These are phyloP conservation scores for Suillus sp. DNA, from an alignment of 768 basidiomycete genomes.

Conservation along the genomic window DNA sequence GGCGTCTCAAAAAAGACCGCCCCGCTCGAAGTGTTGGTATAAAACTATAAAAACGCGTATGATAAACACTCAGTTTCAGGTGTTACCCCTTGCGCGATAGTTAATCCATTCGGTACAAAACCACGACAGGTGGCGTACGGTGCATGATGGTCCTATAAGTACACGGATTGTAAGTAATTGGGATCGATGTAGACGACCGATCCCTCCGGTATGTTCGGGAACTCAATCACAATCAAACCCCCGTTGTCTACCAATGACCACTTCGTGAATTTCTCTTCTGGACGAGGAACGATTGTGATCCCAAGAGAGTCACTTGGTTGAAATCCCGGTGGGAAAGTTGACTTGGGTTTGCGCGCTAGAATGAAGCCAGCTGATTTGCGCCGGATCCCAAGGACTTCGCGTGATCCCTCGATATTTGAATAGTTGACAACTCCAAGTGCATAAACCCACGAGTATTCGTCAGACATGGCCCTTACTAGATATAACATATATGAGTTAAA, in stretches of 20 bases:
- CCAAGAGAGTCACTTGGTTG: not conserved
- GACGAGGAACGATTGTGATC: not conserved
- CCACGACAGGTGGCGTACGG: not conserved
- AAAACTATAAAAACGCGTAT: not conserved
- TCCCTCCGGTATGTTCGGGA: not conserved
- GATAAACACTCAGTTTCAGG: not conserved
- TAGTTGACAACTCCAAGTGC: not conserved
- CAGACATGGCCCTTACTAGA: not conserved
- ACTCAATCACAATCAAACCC: not conserved
- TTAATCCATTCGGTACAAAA: not conserved
- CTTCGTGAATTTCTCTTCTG: not conserved
- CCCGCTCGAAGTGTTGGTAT: not conserved
- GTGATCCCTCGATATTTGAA: not conserved
- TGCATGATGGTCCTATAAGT: not conserved
- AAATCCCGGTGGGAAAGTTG: not conserved
- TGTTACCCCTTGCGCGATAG: not conserved
- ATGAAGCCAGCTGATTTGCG: conserved; percentile 1
- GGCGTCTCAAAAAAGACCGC: not conserved
- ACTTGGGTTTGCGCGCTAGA: not conserved
- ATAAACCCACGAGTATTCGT: not conserved
- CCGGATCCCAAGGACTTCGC: not conserved
- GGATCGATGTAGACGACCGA: not conserved
- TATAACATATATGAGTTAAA: not conserved
- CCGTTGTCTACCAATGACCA: not conserved
- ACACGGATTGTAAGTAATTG: not conserved